Evolutionary conservation across 2,329 filamentous ascomycete species (phyloP).

Genomic region (Clonostachys chloroleuca): DNA sequence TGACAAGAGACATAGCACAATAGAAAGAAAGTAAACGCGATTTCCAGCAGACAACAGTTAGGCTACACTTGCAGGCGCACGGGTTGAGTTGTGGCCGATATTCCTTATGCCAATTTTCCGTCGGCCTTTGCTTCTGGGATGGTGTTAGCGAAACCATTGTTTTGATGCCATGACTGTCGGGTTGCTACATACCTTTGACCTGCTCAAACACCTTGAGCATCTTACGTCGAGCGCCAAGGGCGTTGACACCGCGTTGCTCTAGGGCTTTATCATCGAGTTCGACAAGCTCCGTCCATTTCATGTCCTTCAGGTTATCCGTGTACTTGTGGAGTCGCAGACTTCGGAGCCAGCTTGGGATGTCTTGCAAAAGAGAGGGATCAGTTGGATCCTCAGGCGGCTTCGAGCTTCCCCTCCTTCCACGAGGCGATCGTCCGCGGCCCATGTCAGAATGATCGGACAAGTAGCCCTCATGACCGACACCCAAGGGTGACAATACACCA

Average conservation of each 20-base stretch:
- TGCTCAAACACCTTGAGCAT: slow-evolving; percentile 99
- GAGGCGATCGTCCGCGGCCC: slow-evolving; percentile 82
- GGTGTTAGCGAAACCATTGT: slow-evolving; percentile 9
- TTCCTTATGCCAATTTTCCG: slow-evolving; percentile 43
- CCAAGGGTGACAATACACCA: slow-evolving; percentile 69
- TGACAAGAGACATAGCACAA: no score
- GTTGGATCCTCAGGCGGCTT: slow-evolving; percentile 98
- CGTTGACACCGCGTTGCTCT: slow-evolving; percentile 90
- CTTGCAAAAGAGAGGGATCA: slow-evolving; percentile 82
- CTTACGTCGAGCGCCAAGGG: slow-evolving; percentile 89
- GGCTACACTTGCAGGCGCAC: no score
- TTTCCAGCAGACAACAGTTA: no score
- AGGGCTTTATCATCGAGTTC: slow-evolving; percentile 90
- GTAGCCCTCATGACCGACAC: slow-evolving; percentile 75
- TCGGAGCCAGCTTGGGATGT: slow-evolving; percentile 93
- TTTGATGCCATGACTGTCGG: neutral
- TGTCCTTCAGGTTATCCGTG: slow-evolving; percentile 94
- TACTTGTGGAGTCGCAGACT: slow-evolving; percentile 97
- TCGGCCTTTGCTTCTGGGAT: slow-evolving; percentile 64
- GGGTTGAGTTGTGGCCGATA: no score
- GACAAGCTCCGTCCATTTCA: slow-evolving; percentile 92
- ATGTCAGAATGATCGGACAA: slow-evolving; percentile 93
- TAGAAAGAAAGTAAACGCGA: no score
- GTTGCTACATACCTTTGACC: slow-evolving; percentile 61
- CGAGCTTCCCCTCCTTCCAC: slow-evolving; percentile 87